A percentile compares a stretch with the other conserved stretches of the same genome.
Conservation (phyloP, 345 rosid species). For the Eucalyptus sp. region DNA sequence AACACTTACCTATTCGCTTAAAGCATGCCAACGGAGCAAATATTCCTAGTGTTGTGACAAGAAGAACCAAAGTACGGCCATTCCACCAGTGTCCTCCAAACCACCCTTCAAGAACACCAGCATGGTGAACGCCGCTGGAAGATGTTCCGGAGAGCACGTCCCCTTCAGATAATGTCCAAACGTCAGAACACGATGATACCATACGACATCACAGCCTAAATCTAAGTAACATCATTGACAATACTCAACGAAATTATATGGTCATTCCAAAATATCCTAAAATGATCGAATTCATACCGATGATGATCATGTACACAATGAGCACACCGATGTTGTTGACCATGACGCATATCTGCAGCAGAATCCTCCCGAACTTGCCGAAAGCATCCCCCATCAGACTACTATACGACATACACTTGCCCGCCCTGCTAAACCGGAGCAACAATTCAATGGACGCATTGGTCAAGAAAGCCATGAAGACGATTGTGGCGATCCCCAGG, state of each 20-base stretch:
- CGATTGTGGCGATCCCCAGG: slow-evolving; percentile 54
- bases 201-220: neutral
- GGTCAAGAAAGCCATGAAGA: slow-evolving; percentile 77
- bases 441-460: slow-evolving; percentile 69
- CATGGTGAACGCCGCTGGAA: slow-evolving; percentile 66
- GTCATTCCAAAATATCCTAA: neutral
- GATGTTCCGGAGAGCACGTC: slow-evolving; percentile 62
- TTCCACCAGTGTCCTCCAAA: slow-evolving; percentile 82
- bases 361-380: slow-evolving; percentile 58
- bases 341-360: slow-evolving; percentile 55
- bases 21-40: slow-evolving; percentile 77
- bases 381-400: slow-evolving; percentile 85
- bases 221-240: neutral
- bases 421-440: slow-evolving; percentile 69
- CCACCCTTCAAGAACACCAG: slow-evolving; percentile 87
- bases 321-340: slow-evolving; percentile 84
- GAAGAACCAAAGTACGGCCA: slow-evolving; percentile 47
- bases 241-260: neutral
- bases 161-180: neutral
- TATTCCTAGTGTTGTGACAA: slow-evolving; percentile 45
- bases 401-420: slow-evolving; percentile 54
- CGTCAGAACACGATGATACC: neutral
- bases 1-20: slow-evolving; percentile 63
- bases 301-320: slow-evolving; percentile 92
- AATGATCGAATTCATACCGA: slow-evolving; percentile 36